phyloP scores from a whole-genome alignment of 371 early-diverging fungal genomes.

The Apophysomyces variabilis region DNA sequence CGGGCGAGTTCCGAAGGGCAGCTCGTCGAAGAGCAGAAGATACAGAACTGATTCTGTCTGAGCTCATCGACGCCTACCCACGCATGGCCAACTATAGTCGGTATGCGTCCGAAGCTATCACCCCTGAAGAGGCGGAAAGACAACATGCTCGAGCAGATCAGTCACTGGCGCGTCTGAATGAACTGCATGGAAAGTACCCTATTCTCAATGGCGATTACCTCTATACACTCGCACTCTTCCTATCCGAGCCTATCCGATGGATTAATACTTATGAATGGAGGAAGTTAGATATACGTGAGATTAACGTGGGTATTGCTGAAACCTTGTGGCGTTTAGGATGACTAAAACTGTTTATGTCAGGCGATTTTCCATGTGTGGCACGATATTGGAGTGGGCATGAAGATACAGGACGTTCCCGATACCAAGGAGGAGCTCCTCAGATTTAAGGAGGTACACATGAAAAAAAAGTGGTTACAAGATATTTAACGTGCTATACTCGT shows the following conservation, averaged over 20 bases:
- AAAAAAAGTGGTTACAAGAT: background rate
- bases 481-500: background rate
- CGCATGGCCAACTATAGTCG: constrained; percentile 16
- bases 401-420: constrained; percentile 56
- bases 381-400: constrained; percentile 44
- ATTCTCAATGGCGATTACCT: constrained; percentile 58
- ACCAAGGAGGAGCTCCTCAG: constrained; percentile 42
- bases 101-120: background rate
- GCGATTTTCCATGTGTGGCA: constrained; percentile 50
- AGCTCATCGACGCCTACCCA: constrained; percentile 45
- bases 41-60: constrained; percentile 48
- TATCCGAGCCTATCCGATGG: constrained; percentile 49
- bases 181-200: constrained; percentile 54
- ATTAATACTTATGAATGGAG: constrained; percentile 58
- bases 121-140: constrained; percentile 26
- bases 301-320: constrained; percentile 35
- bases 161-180: constrained; percentile 50
- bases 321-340: background rate
- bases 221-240: constrained; percentile 52
- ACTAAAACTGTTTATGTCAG: constrained; percentile 12
- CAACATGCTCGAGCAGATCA: constrained; percentile 36
- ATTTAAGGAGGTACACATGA: constrained; percentile 34
- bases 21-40: constrained; percentile 53
- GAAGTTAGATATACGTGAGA: constrained; percentile 45
- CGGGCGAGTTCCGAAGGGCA: constrained; percentile 43